A percentile compares a stretch with the other conserved stretches of the same genome.
These are phyloP conservation scores for Dactylellina parvicollis DNA, from an alignment of 2,329 filamentous ascomycete genomes.

Conservation along the genomic window DNA sequence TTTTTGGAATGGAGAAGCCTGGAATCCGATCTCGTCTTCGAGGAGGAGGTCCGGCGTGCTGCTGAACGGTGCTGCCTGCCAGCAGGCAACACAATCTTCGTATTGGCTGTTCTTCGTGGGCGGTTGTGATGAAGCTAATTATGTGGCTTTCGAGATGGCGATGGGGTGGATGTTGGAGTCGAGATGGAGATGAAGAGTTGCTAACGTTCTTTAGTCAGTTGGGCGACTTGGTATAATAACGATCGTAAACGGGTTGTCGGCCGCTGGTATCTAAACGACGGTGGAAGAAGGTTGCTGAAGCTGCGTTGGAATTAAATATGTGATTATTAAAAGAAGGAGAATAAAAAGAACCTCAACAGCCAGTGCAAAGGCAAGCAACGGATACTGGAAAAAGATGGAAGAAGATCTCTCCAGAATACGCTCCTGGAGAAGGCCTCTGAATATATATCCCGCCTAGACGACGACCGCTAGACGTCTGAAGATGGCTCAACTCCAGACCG, in stretches of 20 bases:
- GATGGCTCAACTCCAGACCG: conserved; percentile 26
- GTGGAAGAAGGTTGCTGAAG: too few relatives aligned
- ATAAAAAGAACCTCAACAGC: not conserved
- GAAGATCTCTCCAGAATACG: not conserved
- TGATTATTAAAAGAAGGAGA: too few relatives aligned
- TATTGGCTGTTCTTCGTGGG: not conserved
- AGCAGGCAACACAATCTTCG: conserved; percentile 8
- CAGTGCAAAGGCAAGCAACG: not conserved
- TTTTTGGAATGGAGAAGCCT: not conserved
- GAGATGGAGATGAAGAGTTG: not conserved
- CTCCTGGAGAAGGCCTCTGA: not conserved
- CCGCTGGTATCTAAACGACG: too few relatives aligned
- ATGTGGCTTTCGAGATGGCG: not conserved
- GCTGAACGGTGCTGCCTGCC: not conserved
- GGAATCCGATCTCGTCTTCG: not conserved
- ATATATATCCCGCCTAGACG: conserved; percentile 3
- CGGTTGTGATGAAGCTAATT: not conserved
- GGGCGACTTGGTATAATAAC: not conserved
- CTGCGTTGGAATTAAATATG: too few relatives aligned
- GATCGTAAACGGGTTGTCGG: too few relatives aligned
- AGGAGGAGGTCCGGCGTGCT: not conserved
- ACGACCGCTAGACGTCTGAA: not conserved
- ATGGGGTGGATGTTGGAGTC: not conserved
- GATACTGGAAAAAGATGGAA: not conserved
- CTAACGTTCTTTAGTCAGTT: not conserved